Conservation (phyloP, 2,329 filamentous ascomycete genomes). For the Colletotrichum shisoi region DNA sequence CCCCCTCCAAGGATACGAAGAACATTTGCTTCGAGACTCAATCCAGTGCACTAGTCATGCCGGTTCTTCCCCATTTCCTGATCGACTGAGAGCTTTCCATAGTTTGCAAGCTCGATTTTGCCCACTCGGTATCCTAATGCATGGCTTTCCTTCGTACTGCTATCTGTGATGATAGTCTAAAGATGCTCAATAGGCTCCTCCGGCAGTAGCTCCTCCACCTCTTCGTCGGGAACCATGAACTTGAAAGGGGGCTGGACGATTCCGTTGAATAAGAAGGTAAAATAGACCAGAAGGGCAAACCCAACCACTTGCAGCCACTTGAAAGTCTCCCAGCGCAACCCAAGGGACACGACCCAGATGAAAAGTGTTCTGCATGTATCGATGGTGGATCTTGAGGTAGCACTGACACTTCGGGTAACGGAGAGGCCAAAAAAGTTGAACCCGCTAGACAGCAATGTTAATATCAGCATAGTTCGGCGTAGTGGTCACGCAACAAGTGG, state of each 20-base stretch:
- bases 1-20: background rate
- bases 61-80: background rate
- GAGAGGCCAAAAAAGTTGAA: constrained; percentile 99
- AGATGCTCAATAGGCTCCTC: constrained; percentile 84
- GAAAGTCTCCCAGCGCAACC: constrained; percentile 95
- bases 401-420: constrained; percentile 87
- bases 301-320: constrained; percentile 95
- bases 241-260: constrained; percentile 83
- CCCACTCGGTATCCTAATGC: background rate
- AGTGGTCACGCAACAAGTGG: background rate
- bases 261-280: constrained; percentile 96
- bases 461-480: constrained; percentile 33
- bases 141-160: background rate
- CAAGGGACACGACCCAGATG: constrained; percentile 95
- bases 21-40: background rate
- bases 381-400: constrained; percentile 93
- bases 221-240: constrained; percentile 65
- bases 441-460: constrained; percentile 63
- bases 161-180: background rate
- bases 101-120: background rate
- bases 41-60: background rate
- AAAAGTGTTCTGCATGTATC: constrained; percentile 97
- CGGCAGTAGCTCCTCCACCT: constrained; percentile 72
- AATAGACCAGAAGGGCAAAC: constrained; percentile 90
- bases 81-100: background rate